Evolutionary conservation across 164 flowering plant species (phyloP).

Genomic region (Taxillus chinensis): DNA sequence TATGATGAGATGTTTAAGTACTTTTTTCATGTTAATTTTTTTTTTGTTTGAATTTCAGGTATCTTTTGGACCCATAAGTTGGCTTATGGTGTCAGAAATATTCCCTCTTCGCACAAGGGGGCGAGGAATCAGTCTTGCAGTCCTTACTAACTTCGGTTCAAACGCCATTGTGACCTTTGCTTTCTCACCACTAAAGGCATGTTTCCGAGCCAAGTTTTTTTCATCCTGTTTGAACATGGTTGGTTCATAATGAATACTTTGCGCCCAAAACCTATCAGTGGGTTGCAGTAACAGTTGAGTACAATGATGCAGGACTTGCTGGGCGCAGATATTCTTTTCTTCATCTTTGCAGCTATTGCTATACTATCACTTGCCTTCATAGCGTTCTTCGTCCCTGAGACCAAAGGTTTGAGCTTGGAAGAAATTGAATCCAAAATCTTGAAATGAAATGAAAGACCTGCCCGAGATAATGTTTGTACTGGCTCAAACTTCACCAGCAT

Average conservation of each 20-base stretch:
- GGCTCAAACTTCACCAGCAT: not conserved
- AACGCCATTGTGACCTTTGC: conserved; percentile 93
- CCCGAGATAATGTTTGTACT: not conserved
- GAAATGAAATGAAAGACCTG: conserved; percentile 21
- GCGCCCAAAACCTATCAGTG: too few species aligned
- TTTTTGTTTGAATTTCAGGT: conserved; percentile 34
- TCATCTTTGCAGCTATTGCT: conserved; percentile 74
- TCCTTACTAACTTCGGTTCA: conserved; percentile 83
- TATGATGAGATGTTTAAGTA: too few species aligned
- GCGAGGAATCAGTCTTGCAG: conserved; percentile 90
- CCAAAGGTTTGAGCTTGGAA: conserved; percentile 86
- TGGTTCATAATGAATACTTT: not conserved
- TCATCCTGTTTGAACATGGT: not conserved
- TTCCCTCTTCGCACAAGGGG: conserved; percentile 91
- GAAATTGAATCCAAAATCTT: conserved; percentile 52
- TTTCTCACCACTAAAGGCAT: conserved; percentile 84
- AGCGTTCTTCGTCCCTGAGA: conserved; percentile 59
- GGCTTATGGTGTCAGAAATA: conserved; percentile 96
- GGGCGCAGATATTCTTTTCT: conserved; percentile 79
- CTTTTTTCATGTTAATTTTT: too few species aligned
- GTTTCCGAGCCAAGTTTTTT: not conserved
- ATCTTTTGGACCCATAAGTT: conserved; percentile 93
- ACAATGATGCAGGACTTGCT: conserved; percentile 52
- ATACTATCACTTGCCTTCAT: conserved; percentile 57
- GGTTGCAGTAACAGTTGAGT: too few species aligned